phyloP scores from a whole-genome alignment of 768 basidiomycete genomes.

The Exidia glandulosa region DNA sequence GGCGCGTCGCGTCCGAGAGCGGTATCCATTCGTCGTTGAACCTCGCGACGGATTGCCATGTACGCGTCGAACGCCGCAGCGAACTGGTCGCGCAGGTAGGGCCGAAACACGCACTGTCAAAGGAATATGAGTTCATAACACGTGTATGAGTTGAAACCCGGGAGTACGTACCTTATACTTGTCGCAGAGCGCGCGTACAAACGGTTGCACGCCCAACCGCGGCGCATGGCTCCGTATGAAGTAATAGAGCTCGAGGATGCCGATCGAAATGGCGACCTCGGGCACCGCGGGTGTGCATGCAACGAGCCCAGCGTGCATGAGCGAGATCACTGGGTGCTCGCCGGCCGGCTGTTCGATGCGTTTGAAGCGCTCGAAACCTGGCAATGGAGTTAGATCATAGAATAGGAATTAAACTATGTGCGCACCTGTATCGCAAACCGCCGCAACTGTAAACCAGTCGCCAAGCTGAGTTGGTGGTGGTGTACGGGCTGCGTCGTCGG shows the following conservation, averaged over 20 bases:
- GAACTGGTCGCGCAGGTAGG: not conserved
- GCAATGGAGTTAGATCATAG: too few species aligned
- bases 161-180: not conserved
- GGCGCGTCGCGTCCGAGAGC: slow-evolving; percentile 5
- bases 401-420: too few species aligned
- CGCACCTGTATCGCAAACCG: too few species aligned
- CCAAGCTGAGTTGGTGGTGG: too few species aligned
- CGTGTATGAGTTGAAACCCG: not conserved
- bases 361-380: not conserved
- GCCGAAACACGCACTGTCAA: slow-evolving; percentile 1
- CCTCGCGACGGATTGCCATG: slow-evolving; percentile 1
- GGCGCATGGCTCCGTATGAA: not conserved
- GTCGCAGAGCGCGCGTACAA: not conserved
- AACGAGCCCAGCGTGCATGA: not conserved
- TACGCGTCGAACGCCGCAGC: slow-evolving; percentile 5
- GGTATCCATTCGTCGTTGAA: slow-evolving; percentile 1
- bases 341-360: not conserved
- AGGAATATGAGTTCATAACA: not conserved
- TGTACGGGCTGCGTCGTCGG: too few species aligned
- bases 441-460: too few species aligned
- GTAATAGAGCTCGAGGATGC: not conserved
- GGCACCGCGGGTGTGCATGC: not conserved
- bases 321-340: not conserved
- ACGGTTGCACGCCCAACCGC: not conserved
- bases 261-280: not conserved